Evolutionary conservation across 352 stramenopile genomes (phyloP).

Genomic region (Proteromonas lacertae): DNA sequence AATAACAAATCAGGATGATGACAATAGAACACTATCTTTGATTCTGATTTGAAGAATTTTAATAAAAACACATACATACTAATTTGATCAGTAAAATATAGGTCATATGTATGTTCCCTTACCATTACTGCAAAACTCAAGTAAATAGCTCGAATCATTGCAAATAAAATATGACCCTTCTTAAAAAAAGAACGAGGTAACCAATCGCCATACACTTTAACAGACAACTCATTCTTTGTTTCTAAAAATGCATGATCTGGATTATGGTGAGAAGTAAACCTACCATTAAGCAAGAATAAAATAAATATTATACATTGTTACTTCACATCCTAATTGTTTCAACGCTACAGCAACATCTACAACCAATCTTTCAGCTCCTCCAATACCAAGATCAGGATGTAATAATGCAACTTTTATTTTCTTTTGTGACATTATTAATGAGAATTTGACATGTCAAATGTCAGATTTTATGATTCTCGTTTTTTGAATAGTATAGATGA

Average conservation of each 20-base stretch:
- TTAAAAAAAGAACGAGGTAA: conserved; percentile 43
- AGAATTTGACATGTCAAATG: too few relatives aligned
- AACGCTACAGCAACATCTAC: conserved; percentile 41
- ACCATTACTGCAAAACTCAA: conserved; percentile 18
- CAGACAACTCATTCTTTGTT: conserved; percentile 19
- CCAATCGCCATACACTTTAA: conserved; percentile 57
- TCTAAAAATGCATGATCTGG: conserved; percentile 64
- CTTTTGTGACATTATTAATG: too few relatives aligned
- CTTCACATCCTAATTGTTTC: conserved; percentile 27
- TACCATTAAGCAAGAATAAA: too few relatives aligned
- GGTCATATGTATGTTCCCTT: background rate
- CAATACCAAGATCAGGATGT: conserved; percentile 84
- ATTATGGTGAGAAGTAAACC: conserved; percentile 76
- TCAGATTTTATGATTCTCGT: too few relatives aligned
- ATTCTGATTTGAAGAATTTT: too few relatives aligned
- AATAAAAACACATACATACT: too few relatives aligned
- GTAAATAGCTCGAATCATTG: conserved; percentile 59
- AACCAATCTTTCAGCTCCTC: conserved; percentile 17
- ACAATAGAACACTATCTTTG: conserved; percentile 72
- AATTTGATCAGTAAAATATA: conserved; percentile 1
- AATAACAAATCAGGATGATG: conserved; percentile 91
- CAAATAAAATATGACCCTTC: conserved; percentile 48
- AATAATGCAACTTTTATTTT: conserved; percentile 33
- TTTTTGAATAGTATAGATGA: too few relatives aligned
- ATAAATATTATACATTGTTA: conserved; percentile 40